Base-by-base conservation (phyloP, 495 filamentous ascomycete species). In the Penicillium riverlandense region DNA sequence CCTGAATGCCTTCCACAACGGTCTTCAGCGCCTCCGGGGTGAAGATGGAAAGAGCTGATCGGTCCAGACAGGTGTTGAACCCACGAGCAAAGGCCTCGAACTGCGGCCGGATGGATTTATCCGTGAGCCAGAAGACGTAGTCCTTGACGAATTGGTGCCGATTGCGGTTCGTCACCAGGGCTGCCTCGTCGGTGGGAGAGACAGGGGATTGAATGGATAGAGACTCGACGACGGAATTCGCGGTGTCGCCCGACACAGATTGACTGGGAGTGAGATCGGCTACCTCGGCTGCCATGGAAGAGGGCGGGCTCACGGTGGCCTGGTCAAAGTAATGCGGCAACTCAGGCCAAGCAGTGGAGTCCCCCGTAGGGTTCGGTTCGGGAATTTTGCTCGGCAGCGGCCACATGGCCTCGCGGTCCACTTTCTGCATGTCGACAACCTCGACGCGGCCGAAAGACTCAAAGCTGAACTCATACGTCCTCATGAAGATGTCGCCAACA, bases 41-140 rank as follows among this genome's bases (percentile, higher is more conserved):
- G 55, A 95, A 85, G 31, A 95, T 76, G 0, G 73, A 71, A 5
- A 95, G 62, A 0, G 84, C 80, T 27, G 80, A 79, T 4, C 71
- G 74, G 49, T 86, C 76, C 31, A 96, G 68, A 53, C 86, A 86
- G 2, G 80, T 73, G 54, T 76, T 79, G 70, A 96, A 95, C n/a
- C 90, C 88, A 8, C 76, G 76, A 7, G 75, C 70, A 60, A 96
- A 96, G 5, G 91, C 88, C 32, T 81, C 71, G 50, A 78, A 90
- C 55, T 95, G 89, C 2, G 84, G 78, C 0, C 70, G 63, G 37
- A 97, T 76, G 4, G 88, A 90, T 38, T 83, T 78, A 55, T 86
- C 73, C 0, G 86, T 88, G 29, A 97, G 72, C 76, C 86, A 94
- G 42, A 75, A 77, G 49, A 95, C 86, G 63, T 97, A 96, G 59